Percentiles rank a stretch among this genome's conserved stretches.
Evolutionary conservation across 805 yeast species (phyloP).

Genomic region (Candida wancherniae): DNA sequence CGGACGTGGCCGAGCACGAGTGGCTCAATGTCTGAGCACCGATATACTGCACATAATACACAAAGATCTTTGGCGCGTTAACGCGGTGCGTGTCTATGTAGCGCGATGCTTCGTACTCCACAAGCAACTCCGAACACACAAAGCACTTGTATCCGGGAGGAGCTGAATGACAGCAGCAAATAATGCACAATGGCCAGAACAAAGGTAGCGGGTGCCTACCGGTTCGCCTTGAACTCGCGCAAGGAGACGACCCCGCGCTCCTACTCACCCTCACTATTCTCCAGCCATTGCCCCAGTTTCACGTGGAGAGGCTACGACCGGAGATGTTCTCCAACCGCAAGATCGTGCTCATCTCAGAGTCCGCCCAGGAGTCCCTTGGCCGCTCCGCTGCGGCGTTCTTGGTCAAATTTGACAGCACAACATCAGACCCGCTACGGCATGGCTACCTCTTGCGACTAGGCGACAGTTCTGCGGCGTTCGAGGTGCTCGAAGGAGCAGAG

Average conservation of each 20-base stretch:
- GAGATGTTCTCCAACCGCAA: constrained; percentile 5
- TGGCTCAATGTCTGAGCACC: constrained; percentile 46
- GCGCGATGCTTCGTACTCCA: too few species aligned
- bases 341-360: constrained; percentile 1
- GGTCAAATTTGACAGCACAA: constrained; percentile 2
- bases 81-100: too few species aligned
- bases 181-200: not conserved
- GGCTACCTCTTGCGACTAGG: constrained; percentile 4
- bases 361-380: not conserved
- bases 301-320: constrained; percentile 4
- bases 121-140: too few species aligned
- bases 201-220: not conserved
- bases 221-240: constrained; percentile 1
- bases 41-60: too few species aligned
- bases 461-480: constrained; percentile 3
- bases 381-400: not conserved
- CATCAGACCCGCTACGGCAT: constrained; percentile 5
- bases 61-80: too few species aligned
- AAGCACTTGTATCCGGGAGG: too few species aligned
- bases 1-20: constrained; percentile 60
- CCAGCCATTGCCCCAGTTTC: constrained; percentile 6
- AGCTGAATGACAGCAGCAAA: too few species aligned
- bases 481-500: constrained; percentile 7
- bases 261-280: constrained; percentile 1
- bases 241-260: constrained; percentile 5